Evolutionary conservation across 331 rosid species (phyloP).

Genomic region (Telfairia occidentalis): DNA sequence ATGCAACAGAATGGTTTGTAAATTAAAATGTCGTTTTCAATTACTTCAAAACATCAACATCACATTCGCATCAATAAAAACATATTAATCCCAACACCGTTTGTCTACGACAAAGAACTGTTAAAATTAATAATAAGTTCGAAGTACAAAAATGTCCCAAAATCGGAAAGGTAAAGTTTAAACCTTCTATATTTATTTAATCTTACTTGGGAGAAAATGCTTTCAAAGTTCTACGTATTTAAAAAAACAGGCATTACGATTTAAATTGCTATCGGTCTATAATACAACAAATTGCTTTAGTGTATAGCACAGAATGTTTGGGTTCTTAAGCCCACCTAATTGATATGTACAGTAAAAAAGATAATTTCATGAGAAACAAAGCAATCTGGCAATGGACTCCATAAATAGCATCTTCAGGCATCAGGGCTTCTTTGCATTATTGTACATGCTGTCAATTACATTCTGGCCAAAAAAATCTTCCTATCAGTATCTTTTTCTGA

Average conservation of each 20-base stretch:
- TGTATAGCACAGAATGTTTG: background rate
- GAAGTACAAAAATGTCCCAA: background rate
- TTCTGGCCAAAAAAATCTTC: slow-evolving; percentile 29
- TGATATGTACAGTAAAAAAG: slow-evolving; percentile 23
- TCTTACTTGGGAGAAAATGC: background rate
- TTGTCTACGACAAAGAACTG: background rate
- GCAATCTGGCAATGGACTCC: background rate
- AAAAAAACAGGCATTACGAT: background rate
- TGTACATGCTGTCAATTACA: slow-evolving; percentile 70
- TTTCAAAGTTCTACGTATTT: background rate
- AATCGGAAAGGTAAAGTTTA: background rate
- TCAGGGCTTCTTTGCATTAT: slow-evolving; percentile 37
- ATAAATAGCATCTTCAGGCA: slow-evolving; percentile 20
- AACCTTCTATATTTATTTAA: background rate
- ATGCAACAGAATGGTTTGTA: background rate
- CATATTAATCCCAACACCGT: background rate
- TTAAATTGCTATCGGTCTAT: background rate
- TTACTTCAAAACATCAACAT: background rate
- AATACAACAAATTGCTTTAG: background rate
- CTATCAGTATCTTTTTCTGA: slow-evolving; percentile 16
- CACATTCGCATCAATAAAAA: background rate
- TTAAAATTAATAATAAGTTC: background rate
- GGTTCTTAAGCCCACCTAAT: background rate
- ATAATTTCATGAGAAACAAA: background rate
- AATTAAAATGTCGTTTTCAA: background rate